Evolutionary conservation across 176 grass and related monocot species (phyloP), one percentile per base, ranked within the genome.

Genomic region (Saccharum spontaneum): DNA sequence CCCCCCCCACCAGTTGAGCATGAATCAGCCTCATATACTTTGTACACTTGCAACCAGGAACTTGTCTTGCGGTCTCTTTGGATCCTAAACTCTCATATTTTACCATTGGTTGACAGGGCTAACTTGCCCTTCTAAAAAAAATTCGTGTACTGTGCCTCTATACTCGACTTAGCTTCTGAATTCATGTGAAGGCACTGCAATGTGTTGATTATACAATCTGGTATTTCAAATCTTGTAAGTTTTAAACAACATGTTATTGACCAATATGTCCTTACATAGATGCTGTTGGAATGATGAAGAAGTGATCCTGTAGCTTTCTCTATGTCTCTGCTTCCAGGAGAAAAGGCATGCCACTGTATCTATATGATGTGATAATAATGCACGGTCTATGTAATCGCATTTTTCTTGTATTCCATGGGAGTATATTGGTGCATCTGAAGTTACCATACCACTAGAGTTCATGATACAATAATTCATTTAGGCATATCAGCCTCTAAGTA

Each of bases 361-460:
- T 24, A 71, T 78, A 34, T 67, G 76, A 60, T 68, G 45, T 68
- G 52, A 64, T 76, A 33, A n/a, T 23, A 10, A 24, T 81, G 62
- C 3, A 5, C 2, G 17, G 36, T 81, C 78, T 81, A 80, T 64
- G 26, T 8, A 31, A 26, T n/a, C 28, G 66, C 16, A 4, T 40
- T 20, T 30, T 78, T 59, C 18, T 40, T 10, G 28, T 10, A 31
- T 30, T 48, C 17, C 38, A 36, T 78, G 49, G 16, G n/a, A 78
- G 4, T 34, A 12, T 50, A 4, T 43, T 82, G 6, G 9, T 73
- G 31, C 20, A 76, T 36, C 26, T 36, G 17, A 43, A 31, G 37
- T 39, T 12, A 37, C 12, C 13, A 63, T 36, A 64, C 22, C 24
- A 31, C 71, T 83, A 22, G 33, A 52, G 30, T 67, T 55, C 59